Percentiles rank a stretch among this genome's conserved stretches.
Evolutionary conservation across 139 green algal genomes (phyloP).

Genomic region (Chlorella sp.): DNA sequence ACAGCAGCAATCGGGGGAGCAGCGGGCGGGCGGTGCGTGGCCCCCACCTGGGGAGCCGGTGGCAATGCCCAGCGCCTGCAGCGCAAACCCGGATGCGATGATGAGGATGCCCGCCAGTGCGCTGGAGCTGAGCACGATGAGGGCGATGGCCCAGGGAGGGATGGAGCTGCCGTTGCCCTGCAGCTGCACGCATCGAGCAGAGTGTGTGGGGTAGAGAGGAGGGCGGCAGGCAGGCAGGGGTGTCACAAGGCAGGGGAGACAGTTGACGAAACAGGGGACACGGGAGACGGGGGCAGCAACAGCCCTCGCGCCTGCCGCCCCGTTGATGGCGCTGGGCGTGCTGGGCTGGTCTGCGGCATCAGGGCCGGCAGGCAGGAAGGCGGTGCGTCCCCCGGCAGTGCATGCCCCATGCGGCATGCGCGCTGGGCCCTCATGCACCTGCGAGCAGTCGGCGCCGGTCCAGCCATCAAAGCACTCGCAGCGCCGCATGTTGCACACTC

Average conservation of each 20-base stretch:
- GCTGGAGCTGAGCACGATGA: constrained; percentile 62
- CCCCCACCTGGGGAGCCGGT: neutral
- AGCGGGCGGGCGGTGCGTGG: too few species aligned
- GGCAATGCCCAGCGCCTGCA: constrained; percentile 19
- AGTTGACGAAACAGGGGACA: neutral
- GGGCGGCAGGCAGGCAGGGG: neutral
- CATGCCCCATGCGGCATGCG: neutral
- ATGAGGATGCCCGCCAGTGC: constrained; percentile 48
- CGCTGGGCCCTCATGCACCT: neutral
- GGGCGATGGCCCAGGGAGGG: constrained; percentile 56
- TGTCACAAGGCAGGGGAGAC: neutral
- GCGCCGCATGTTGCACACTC: constrained; percentile 24
- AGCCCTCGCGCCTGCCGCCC: too few species aligned
- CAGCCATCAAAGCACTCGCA: constrained; percentile 78
- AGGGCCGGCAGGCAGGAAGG: too few species aligned
- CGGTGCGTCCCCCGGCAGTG: too few species aligned
- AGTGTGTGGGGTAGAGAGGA: too few species aligned
- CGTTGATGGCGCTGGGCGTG: too few species aligned
- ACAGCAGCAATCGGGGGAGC: too few species aligned
- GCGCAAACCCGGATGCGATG: constrained; percentile 22
- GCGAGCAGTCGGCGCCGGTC: constrained; percentile 58
- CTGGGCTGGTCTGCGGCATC: too few species aligned
- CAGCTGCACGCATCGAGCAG: neutral
- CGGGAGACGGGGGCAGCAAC: too few species aligned
- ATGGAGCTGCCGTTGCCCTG: constrained; percentile 9